Evolutionary conservation across 2,329 filamentous ascomycete genomes (phyloP).

Genomic region (Alternaria panax): DNA sequence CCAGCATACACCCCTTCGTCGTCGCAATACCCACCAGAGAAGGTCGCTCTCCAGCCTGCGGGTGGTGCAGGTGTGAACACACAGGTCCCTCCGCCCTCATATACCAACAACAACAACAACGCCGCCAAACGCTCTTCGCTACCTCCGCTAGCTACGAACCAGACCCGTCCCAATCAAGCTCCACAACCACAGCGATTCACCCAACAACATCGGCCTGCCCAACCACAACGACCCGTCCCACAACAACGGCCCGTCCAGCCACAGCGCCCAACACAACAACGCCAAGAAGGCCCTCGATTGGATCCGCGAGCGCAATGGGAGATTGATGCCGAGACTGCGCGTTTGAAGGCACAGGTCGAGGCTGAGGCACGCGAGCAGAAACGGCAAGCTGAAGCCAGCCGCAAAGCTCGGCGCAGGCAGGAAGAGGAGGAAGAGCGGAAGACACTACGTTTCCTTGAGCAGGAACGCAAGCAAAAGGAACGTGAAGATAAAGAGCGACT

Average conservation of each 20-base stretch:
- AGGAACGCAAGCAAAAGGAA: constrained; percentile 65
- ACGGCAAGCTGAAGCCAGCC: constrained; percentile 52
- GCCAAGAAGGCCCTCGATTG: constrained; percentile 28
- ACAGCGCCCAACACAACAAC: constrained; percentile 19
- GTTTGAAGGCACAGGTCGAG: constrained; percentile 54
- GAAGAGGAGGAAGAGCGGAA: constrained; percentile 63
- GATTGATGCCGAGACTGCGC: constrained; percentile 59
- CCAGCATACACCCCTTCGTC: constrained; percentile 31
- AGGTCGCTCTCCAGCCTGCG: constrained; percentile 23
- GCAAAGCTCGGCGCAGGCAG: constrained; percentile 63
- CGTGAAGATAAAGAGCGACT: constrained; percentile 69
- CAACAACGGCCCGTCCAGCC: constrained; percentile 8
- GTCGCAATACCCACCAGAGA: constrained; percentile 32
- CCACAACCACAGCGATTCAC: neutral
- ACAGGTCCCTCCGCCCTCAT: constrained; percentile 27
- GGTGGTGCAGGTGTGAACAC: constrained; percentile 26
- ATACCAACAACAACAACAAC: constrained; percentile 15
- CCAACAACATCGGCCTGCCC: constrained; percentile 3
- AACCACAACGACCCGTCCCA: constrained; percentile 10
- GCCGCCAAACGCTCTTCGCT: constrained; percentile 40
- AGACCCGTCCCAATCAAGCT: constrained; percentile 24
- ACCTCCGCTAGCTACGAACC: constrained; percentile 37
- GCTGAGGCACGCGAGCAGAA: constrained; percentile 57
- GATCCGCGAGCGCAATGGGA: constrained; percentile 63
- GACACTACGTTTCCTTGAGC: constrained; percentile 43